Conservation (phyloP, 352 stramenopile genomes). For the Globisporangium sylvaticum region DNA sequence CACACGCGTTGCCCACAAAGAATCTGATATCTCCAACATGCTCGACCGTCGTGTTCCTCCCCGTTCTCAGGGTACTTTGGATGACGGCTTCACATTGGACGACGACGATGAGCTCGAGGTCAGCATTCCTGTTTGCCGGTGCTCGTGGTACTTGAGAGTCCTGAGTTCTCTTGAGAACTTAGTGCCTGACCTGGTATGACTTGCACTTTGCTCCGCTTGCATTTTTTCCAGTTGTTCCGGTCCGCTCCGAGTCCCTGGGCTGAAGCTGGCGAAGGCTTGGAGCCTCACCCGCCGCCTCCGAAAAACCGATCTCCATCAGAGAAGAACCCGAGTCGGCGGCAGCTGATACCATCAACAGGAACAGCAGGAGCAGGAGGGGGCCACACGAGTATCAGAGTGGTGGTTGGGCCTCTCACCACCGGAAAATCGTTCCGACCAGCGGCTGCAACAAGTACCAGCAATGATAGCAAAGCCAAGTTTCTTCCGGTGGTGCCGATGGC, state of each 20-base stretch:
- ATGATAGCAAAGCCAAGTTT: not conserved
- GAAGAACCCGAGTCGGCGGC: not conserved
- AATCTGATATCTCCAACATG: not conserved
- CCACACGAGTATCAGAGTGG: not conserved
- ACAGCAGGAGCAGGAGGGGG: not conserved
- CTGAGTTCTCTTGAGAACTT: not conserved
- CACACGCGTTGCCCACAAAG: not conserved
- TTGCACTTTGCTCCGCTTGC: not conserved
- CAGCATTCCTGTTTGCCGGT: not conserved
- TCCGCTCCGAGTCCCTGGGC: slow-evolving; percentile 13
- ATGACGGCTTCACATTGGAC: not conserved
- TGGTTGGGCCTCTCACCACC: not conserved
- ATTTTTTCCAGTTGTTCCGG: slow-evolving; percentile 6
- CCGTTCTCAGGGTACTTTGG: not conserved
- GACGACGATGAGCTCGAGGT: slow-evolving; percentile 14
- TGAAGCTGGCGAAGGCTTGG: not conserved
- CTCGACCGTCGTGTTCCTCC: not conserved
- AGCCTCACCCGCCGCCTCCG: slow-evolving; percentile 3
- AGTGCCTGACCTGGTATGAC: not conserved
- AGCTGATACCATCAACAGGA: not conserved
- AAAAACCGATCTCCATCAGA: not conserved
- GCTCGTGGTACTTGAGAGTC: too few relatives aligned
- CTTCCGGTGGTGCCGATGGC: slow-evolving; percentile 6
- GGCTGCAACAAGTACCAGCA: not conserved
- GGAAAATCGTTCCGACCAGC: not conserved